Percentiles rank a stretch among this genome's conserved stretches.
phyloP scores from a whole-genome alignment of 441 rosid species.

The Arabidopsis lyrata region DNA sequence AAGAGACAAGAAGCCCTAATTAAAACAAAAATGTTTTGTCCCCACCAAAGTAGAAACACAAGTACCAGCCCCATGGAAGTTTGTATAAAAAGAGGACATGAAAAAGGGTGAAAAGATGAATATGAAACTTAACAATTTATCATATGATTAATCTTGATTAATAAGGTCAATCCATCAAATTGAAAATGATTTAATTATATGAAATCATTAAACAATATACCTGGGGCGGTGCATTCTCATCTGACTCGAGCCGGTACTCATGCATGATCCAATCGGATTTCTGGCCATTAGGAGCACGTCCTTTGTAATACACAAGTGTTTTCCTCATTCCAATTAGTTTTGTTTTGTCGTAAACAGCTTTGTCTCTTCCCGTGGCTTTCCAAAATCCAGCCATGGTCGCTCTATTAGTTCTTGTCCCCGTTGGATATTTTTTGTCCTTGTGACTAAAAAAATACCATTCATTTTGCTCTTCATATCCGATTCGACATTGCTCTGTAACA shows the following conservation, averaged over 20 bases:
- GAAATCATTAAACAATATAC: slow-evolving; percentile 47
- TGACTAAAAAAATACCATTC: slow-evolving; percentile 98
- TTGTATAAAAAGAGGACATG: slow-evolving; percentile 21
- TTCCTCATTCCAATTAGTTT: slow-evolving; percentile 95
- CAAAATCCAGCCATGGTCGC: slow-evolving; percentile 95
- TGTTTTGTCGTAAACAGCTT: slow-evolving; percentile 77
- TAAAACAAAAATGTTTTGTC: slow-evolving; percentile 37
- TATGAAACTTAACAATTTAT: background rate
- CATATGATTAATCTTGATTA: slow-evolving; percentile 13
- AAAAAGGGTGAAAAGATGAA: slow-evolving; percentile 18
- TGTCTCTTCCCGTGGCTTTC: slow-evolving; percentile 97
- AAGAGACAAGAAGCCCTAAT: slow-evolving; percentile 42
- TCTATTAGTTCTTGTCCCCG: slow-evolving; percentile 91
- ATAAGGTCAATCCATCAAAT: background rate
- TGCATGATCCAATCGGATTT: slow-evolving; percentile 95
- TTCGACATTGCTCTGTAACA: slow-evolving; percentile 67
- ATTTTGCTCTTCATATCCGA: slow-evolving; percentile 84
- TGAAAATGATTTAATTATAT: background rate
- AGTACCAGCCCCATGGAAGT: slow-evolving; percentile 34
- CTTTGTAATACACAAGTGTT: slow-evolving; percentile 93
- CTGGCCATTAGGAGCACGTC: slow-evolving; percentile 94
- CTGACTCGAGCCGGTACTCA: slow-evolving; percentile 86
- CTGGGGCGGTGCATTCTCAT: slow-evolving; percentile 91
- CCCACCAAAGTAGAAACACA: slow-evolving; percentile 31
- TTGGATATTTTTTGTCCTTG: slow-evolving; percentile 94